These are phyloP conservation scores for Colletotrichum sp. DNA, from an alignment of 2,329 filamentous ascomycete species.

Conservation along the genomic window DNA sequence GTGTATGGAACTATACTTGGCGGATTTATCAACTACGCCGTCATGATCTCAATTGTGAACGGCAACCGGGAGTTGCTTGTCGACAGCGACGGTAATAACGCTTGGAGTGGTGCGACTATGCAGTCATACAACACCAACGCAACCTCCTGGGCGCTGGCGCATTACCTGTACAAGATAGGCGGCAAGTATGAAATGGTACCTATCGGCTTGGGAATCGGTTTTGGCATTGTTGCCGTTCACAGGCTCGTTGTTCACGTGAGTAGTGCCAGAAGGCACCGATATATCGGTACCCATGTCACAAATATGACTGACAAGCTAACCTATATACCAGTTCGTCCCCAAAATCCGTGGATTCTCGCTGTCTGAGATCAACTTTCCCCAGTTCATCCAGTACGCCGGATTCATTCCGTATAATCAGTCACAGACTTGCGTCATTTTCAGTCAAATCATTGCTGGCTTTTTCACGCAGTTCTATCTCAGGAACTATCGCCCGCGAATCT, in stretches of 20 bases:
- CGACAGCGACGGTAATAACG: constrained; percentile 48
- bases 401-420: constrained; percentile 59
- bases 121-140: constrained; percentile 55
- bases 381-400: constrained; percentile 59
- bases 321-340: constrained; percentile 44
- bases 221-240: constrained; percentile 47
- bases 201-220: constrained; percentile 54
- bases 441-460: constrained; percentile 48
- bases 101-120: constrained; percentile 58
- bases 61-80: constrained; percentile 52
- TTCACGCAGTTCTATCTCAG: constrained; percentile 57
- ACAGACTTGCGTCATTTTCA: constrained; percentile 60
- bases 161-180: constrained; percentile 55
- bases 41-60: constrained; percentile 60
- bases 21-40: constrained; percentile 57
- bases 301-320: neutral
- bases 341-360: constrained; percentile 46
- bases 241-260: constrained; percentile 45
- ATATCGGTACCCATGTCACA: neutral
- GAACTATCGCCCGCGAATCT: constrained; percentile 55
- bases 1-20: constrained; percentile 61
- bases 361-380: constrained; percentile 54
- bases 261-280: neutral
- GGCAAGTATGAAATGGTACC: constrained; percentile 52
- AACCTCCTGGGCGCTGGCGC: constrained; percentile 54